Base-by-base conservation (phyloP, 345 rosid genomes). In the Melastoma malabathricum region DNA sequence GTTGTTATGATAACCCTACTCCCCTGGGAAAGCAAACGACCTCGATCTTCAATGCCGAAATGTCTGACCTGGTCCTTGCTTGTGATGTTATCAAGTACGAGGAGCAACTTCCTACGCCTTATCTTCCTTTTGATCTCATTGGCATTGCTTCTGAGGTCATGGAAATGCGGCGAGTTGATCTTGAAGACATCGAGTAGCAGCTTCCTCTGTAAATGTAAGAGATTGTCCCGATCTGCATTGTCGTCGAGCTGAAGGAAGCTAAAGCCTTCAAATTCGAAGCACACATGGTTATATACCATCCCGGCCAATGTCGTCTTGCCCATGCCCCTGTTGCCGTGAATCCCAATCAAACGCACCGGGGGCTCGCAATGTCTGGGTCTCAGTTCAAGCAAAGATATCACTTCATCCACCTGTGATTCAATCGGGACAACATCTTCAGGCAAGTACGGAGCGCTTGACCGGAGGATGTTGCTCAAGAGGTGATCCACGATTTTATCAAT, bases 1-100 rank as follows among this genome's bases (percentile, higher is more conserved):
- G 64, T 60, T 15, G 57, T 60, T 6, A 60, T 46, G 13, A 60
- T 16, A 4, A 60, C 45, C n/a, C 64, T 23, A 46, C 64, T 60
- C 8, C 58, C 58, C 2, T 5, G 5, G 44, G 34, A 15, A 4
- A 60, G 41, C 58, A 39, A 29, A 4, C 22, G 47, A 16, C 16
- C 45, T 8, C 46, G 44, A 14, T 47, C 51, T 3, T 39, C 57
- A 0, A 29, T 12, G 0, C 43, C 64, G 1, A 60, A 23, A 15
- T 14, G 15, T 15, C 15, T 27, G 3, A 60, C 44, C 41, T 60
- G 64, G 51, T 19, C 0, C 46, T 23, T 50, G 12, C 18, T 0
- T 1, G 43, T 29, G 17, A 60, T 44, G n/a, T 12, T 2, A 44
- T 60, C 58, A 1, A 60, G 57, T 3, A 60, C 51, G 10, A 60